These are phyloP conservation scores for Naganishia sp. DNA, from an alignment of 1,284 basidiomycete genomes.

Conservation along the genomic window DNA sequence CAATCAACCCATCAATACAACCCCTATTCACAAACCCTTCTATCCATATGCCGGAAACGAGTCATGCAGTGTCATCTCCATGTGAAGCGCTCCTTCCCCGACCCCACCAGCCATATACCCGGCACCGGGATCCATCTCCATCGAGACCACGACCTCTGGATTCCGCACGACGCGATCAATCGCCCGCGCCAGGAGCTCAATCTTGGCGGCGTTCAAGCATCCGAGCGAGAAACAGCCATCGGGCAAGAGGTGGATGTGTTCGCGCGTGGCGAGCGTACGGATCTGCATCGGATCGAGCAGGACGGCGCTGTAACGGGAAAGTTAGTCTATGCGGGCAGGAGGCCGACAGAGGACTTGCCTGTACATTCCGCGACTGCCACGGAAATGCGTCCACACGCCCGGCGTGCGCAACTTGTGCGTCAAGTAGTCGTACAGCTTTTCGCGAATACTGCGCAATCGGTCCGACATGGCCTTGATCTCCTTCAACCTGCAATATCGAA, in stretches of 20 bases:
- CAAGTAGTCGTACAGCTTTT: constrained; percentile 73
- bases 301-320: constrained; percentile 39
- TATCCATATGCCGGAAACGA: constrained; percentile 11
- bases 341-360: constrained; percentile 39
- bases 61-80: constrained; percentile 30
- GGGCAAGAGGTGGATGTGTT: constrained; percentile 49
- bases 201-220: constrained; percentile 48
- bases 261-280: constrained; percentile 44
- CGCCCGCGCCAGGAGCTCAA: constrained; percentile 46
- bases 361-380: constrained; percentile 57
- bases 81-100: constrained; percentile 17
- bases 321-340: background rate
- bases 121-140: constrained; percentile 2
- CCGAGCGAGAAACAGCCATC: constrained; percentile 51
- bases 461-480: constrained; percentile 91
- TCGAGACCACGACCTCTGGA: background rate
- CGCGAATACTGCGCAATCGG: constrained; percentile 86
- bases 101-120: constrained; percentile 7
- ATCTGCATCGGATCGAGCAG: constrained; percentile 44
- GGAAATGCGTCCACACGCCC: constrained; percentile 87
- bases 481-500: constrained; percentile 67
- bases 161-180: constrained; percentile 51
- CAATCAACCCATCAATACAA: background rate
- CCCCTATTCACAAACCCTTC: background rate
- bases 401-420: constrained; percentile 81